phyloP scores from a whole-genome alignment of 2,329 filamentous ascomycete genomes.

The Clonostachys rosea region DNA sequence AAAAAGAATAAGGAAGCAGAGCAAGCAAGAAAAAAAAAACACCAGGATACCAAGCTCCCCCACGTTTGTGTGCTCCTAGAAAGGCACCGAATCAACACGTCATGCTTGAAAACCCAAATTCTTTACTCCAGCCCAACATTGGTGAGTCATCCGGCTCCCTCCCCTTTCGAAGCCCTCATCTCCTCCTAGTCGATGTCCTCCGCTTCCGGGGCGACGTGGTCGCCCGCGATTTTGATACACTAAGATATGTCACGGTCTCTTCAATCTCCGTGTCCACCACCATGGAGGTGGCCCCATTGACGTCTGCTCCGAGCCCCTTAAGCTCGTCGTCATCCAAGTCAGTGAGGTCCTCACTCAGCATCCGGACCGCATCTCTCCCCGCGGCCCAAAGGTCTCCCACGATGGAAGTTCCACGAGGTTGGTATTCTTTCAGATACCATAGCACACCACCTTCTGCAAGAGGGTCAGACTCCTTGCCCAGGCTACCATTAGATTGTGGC shows the following conservation, averaged over 20 bases:
- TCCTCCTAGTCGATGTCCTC: constrained; percentile 22
- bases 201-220: constrained; percentile 21
- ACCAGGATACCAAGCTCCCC: too few relatives aligned
- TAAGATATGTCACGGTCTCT: neutral
- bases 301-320: constrained; percentile 58
- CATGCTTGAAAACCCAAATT: too few relatives aligned
- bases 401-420: constrained; percentile 75
- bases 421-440: constrained; percentile 83
- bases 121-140: too few relatives aligned
- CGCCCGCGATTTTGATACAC: constrained; percentile 3
- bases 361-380: constrained; percentile 59
- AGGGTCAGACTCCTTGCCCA: constrained; percentile 45
- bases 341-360: constrained; percentile 80
- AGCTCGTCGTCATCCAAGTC: constrained; percentile 91
- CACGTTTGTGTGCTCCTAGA: too few relatives aligned
- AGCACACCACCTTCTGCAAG: constrained; percentile 73
- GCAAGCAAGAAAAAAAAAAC: too few relatives aligned
- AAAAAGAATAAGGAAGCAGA: too few relatives aligned
- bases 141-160: too few relatives aligned
- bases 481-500: constrained; percentile 58
- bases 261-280: neutral
- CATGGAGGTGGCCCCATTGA: constrained; percentile 26
- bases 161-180: neutral
- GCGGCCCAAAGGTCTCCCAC: constrained; percentile 62
- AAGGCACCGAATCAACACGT: too few relatives aligned